A percentile compares a stretch with the other conserved stretches of the same genome.
phyloP scores from a whole-genome alignment of 75 land plant genomes.

The Selaginella tamariscina region DNA sequence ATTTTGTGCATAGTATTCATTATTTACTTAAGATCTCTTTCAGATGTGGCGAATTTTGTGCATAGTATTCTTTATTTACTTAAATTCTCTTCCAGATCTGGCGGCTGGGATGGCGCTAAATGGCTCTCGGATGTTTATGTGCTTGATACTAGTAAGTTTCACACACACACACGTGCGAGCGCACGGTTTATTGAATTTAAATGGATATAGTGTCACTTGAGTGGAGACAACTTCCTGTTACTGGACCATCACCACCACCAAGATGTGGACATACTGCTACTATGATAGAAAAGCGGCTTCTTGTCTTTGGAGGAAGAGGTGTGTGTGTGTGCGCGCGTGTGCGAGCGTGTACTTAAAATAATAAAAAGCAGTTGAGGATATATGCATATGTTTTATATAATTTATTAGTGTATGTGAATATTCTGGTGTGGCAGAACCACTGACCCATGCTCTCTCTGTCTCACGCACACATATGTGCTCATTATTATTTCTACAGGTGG shows the following conservation, averaged over 20 bases:
- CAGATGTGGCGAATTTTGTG: too few relatives aligned
- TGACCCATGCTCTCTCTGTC: too few relatives aligned
- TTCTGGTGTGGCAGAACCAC: too few relatives aligned
- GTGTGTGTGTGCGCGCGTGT: slow-evolving; percentile 5
- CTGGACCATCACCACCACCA: slow-evolving; percentile 77
- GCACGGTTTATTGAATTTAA: background rate
- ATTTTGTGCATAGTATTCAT: too few relatives aligned
- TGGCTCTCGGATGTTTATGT: slow-evolving; percentile 94
- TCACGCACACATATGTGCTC: background rate
- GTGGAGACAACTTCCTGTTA: slow-evolving; percentile 61
- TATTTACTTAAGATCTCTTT: too few relatives aligned
- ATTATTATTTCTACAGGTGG: slow-evolving; percentile 44
- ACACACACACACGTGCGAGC: background rate
- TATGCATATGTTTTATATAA: too few relatives aligned
- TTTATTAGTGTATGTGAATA: too few relatives aligned
- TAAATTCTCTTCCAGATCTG: slow-evolving; percentile 48
- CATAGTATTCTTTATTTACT: background rate
- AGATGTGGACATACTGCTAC: slow-evolving; percentile 95
- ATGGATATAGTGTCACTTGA: slow-evolving; percentile 91
- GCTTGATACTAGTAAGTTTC: slow-evolving; percentile 74
- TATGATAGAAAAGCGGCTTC: slow-evolving; percentile 91
- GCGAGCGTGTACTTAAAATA: too few relatives aligned
- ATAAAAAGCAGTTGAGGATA: too few relatives aligned
- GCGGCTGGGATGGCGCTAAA: slow-evolving; percentile 96
- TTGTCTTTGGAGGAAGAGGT: slow-evolving; percentile 96